Conservation (phyloP, 176 grass and related monocot genomes). For the Oryza punctata region DNA sequence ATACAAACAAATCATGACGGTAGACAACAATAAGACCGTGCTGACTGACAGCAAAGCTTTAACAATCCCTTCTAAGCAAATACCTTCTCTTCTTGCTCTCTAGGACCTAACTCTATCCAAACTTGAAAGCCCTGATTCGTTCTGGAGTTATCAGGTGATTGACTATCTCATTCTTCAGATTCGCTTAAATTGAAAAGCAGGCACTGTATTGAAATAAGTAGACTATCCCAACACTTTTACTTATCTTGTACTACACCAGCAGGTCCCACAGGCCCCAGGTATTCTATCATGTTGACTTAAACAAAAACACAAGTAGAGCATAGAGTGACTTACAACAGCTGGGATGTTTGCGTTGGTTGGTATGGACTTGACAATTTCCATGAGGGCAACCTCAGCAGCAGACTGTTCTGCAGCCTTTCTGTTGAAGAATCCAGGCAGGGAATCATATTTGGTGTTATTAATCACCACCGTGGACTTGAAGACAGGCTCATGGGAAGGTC, state of each 20-base stretch:
- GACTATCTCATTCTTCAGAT: not conserved
- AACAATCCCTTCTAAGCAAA: not conserved
- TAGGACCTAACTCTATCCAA: not conserved
- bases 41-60: not conserved
- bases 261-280: not conserved
- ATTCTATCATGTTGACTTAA: not conserved
- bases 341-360: constrained; percentile 27
- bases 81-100: not conserved
- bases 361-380: constrained; percentile 55
- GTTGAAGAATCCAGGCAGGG: constrained; percentile 79
- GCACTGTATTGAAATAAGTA: not conserved
- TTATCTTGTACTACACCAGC: not conserved
- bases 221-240: not conserved
- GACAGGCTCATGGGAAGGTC: constrained; percentile 82
- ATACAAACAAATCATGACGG: not conserved
- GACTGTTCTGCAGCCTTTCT: constrained; percentile 89
- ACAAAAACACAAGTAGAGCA: not conserved
- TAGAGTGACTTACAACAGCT: constrained; percentile 45
- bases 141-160: not conserved
- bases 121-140: not conserved
- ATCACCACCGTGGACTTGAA: constrained; percentile 85
- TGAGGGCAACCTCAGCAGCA: constrained; percentile 77
- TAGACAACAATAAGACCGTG: not conserved
- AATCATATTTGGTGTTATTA: constrained; percentile 69
- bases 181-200: not conserved